Evolutionary conservation across 192 early-diverging fungal species (phyloP), one percentile per base, ranked within the genome.

Genomic region (Coemansia furcata): DNA sequence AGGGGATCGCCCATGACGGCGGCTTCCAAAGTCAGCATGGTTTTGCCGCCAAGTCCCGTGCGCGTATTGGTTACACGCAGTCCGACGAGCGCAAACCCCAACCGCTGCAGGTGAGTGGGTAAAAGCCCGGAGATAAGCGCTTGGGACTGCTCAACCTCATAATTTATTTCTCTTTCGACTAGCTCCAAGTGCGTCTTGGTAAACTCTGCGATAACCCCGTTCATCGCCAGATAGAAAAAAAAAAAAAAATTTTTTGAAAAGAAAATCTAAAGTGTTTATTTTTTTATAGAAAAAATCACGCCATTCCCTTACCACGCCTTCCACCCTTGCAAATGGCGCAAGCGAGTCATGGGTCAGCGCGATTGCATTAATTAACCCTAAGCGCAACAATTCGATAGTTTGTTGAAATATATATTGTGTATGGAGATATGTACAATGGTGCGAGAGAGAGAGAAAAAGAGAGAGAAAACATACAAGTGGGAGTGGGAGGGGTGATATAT

Each of bases 31-130:
- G 89, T 89, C 23, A 92, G 71, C 59, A 89, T 65, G 50, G 82
- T 88, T 63, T 86, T 85, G 19, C 91, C 91, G 30, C 91, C 91
- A 10, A 90, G 70, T 17, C 89, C 92, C 0, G 89, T 88, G 59
- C 87, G 85, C 68, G 86, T 86, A 8, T 74, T 73, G 21, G 84
- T 84, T 21, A 91, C 83, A 14, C 80, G 86, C 29, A 92, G 71
- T 2, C 84, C 86, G 4, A 87, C 75, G 17, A 93, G 74, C 11
- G 89, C 89, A 6, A 88, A 71, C 2, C 90, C 90, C 32, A 85
- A 82, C 47, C 84, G 84, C 64, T 91, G 89, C 26, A 93, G 71
- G 26, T 91, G 83, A 21, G 85, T 74, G 14, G 89, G 81, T 5
- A 86, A 69, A 52, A 85, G 84, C 19, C 85, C 78, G 30, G 60